A percentile compares a stretch with the other conserved stretches of the same genome.
phyloP scores from a whole-genome alignment of 768 basidiomycete species.

The Dioszegia hungarica region DNA sequence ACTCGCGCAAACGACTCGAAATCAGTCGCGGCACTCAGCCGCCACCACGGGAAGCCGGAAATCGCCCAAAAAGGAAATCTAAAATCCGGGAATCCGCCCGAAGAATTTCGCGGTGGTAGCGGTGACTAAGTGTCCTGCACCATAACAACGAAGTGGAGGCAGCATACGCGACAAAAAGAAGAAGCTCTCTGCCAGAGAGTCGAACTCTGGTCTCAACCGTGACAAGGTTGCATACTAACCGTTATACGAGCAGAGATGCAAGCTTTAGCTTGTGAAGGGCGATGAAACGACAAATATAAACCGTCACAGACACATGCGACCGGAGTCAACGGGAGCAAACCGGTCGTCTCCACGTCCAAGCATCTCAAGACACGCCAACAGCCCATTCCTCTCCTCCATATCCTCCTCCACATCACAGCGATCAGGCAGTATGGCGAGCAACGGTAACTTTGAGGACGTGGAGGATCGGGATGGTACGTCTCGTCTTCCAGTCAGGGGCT shows the following conservation, averaged over 20 bases:
- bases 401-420: neutral
- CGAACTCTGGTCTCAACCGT: constrained; percentile 19
- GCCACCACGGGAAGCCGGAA: no score
- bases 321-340: no score
- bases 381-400: neutral
- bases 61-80: no score
- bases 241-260: constrained; percentile 31
- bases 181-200: constrained; percentile 25
- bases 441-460: constrained; percentile 73
- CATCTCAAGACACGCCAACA: no score
- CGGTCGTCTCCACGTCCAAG: constrained; percentile 3
- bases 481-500: neutral
- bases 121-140: no score
- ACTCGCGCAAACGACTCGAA: no score
- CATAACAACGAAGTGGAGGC: no score
- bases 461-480: constrained; percentile 88
- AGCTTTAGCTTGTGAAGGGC: neutral
- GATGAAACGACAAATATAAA: neutral
- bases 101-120: no score
- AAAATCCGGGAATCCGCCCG: no score
- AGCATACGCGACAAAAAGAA: no score
- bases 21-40: no score
- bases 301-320: no score
- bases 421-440: constrained; percentile 51
- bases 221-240: constrained; percentile 37